Base-by-base conservation (phyloP, 768 basidiomycete genomes). In the Leccinum obscurum region DNA sequence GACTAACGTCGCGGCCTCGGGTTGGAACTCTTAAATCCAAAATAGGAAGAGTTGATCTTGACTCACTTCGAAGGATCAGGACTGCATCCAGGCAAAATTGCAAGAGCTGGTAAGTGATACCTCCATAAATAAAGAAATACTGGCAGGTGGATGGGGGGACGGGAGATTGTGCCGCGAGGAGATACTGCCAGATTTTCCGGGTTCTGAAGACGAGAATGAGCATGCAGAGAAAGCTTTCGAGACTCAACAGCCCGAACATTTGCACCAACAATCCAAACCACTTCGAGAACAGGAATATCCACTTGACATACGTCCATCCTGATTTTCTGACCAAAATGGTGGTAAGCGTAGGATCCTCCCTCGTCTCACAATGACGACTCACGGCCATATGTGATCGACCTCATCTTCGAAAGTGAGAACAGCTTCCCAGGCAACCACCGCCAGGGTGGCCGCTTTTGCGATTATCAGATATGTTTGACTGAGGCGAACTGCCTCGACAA, bases 211-310 rank as follows among this genome's bases (percentile, higher is more conserved):
- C 17, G 15, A 4, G 24, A 17, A 44, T 65, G 8, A 68, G 26
- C 22, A 61, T 46, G 17, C 57, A n/a, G 9, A 11, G 20, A 11
- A 46, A 50, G 24, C 35, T 13, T 51, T 53, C 41, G 6, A 39
- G n/a, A 44, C 10, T 37, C 1, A 9, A 35, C 6, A 35, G 8
- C 6, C 6, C 52, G 1, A 14, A 69, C 68, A 68, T 53, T 56
- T 61, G 61, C 13, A 61, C 61, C 56, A 57, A 3, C 34, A 69
- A 17, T 56, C 68, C 68, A 49, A 68, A 68, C 68, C 68, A 70
- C 58, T 41, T 69, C 1, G 69, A 28, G 17, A 69, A 61, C 26
- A 69, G 54, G 53, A 61, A 69, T 57, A 69, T 62, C 55, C 63
- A 60, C 41, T 70, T 69, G 30, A 70, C 52, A 11, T 61, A 24